Evolutionary conservation across 176 grass and related monocot species (phyloP), one percentile per base, ranked within the genome.

Genomic region (Carex parvula): DNA sequence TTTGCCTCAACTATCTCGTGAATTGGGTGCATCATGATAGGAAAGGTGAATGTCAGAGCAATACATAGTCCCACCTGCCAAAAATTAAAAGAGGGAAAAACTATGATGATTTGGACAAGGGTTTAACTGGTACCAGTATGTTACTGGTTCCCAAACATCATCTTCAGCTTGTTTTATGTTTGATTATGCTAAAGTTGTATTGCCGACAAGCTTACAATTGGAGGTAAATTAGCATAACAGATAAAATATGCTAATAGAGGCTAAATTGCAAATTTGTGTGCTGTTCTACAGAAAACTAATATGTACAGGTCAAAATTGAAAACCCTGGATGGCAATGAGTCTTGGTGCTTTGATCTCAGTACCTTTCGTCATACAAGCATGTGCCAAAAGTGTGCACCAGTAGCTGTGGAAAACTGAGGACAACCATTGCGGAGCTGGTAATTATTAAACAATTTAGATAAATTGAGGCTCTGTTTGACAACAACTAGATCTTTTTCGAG

Each of bases 1-100:
- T 88, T 94, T 35, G 81, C 71, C 74, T 98, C 92, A 0, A 93
- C 42, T 4, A 98, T 98, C 69, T 98, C 92, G 9, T 98, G 92
- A 64, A 98, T 89, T 1, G 95, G 95, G 24, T 98, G 95, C 90
- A 94, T 93, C 95, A 98, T 94, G 6, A 93, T 89, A 5, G 91
- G 95, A 59, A 98, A 98, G 18, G 95, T 94, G 88, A 98, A 91
- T 59, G 89, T 78, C 54, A 98, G 89, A 58, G 91, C 95, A 46
- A 93, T 86, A 61, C 90, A 98, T 6, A 98, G 88, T n/a, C 95
- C 95, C 81, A 91, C 82, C 95, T 98, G 91, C 66, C 81, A 70
- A 88, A 60, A 88, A 68, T 50, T 54, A 33, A 67, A 64, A 64
- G 4, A 50, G 14, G 15, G 4, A 64, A 21, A 24, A 64, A 64